Evolutionary conservation across 2,329 filamentous ascomycete species (phyloP).

Genomic region (Botrytis galanthina): DNA sequence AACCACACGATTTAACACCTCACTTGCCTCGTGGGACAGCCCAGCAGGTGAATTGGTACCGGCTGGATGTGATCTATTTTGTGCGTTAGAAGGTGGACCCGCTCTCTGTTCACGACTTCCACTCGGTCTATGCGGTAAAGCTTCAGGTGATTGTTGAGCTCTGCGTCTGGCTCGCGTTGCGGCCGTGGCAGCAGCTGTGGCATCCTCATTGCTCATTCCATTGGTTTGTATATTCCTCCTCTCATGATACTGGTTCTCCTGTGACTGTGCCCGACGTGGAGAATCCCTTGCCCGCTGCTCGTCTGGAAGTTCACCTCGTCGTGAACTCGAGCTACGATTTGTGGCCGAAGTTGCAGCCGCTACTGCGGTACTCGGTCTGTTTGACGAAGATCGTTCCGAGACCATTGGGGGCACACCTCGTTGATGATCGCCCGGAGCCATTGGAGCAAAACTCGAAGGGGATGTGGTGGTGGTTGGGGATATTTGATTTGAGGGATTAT

Average conservation of each 20-base stretch:
- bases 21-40: conserved; percentile 72
- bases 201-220: conserved; percentile 39
- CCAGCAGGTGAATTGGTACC: conserved; percentile 51
- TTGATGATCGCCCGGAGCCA: conserved; percentile 48
- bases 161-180: conserved; percentile 47
- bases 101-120: conserved; percentile 44
- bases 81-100: conserved; percentile 38
- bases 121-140: conserved; percentile 43
- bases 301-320: conserved; percentile 28
- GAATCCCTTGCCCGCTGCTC: conserved; percentile 30
- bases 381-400: conserved; percentile 80
- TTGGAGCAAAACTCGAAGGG: conserved; percentile 37
- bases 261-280: conserved; percentile 27
- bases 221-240: conserved; percentile 44
- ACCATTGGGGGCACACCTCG: conserved; percentile 68
- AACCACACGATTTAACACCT: conserved; percentile 74
- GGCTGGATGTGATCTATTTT: conserved; percentile 38
- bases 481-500: conserved; percentile 37
- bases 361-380: conserved; percentile 42
- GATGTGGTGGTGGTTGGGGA: conserved; percentile 46
- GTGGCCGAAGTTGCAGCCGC: conserved; percentile 30
- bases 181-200: conserved; percentile 41
- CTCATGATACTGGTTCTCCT: conserved; percentile 36
- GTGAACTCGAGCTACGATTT: conserved; percentile 28
- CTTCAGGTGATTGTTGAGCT: conserved; percentile 46